Evolutionary conservation across 164 flowering plant species (phyloP), one percentile per base, ranked within the genome.

Genomic region (Liquidambar formosana): DNA sequence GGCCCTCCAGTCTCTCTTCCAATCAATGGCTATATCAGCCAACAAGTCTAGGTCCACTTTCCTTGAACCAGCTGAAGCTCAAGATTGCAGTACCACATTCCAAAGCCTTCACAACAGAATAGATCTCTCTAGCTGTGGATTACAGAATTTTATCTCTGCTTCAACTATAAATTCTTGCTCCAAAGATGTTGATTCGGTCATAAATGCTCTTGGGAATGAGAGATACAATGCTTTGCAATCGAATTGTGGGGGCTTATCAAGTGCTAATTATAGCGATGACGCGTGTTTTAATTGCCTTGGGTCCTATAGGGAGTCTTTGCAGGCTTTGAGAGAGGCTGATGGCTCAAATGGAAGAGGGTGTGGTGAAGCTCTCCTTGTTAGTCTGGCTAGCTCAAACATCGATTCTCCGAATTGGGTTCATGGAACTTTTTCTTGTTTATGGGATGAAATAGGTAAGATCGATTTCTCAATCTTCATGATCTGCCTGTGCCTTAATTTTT

Each of bases 311-410:
- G 38, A 13, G 57, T 26, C 73, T 45, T 33, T 76, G 64, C 28
- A 59, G 68, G 69, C 51, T 58, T 67, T 76, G 51, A 46, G n/a
- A 11, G 53, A 33, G 6, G 41, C 6, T 33, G 6, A 47, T 21
- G 62, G n/a, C 2, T 27, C 23, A 12, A 44, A 15, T 51, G 59
- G 43, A 52, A 51, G 48, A 16, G 66, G 65, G 14, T 76, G 79
- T 60, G 57, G 63, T 33, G 76, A 72, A 56, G 73, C 75, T 22
- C 66, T 76, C 33, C 79, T 76, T 44, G 70, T 76, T 59, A 64
- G 58, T 63, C 69, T 76, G 64, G 79, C 79, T 28, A 76, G 76
- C 79, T 57, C 70, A 27, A 72, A 76, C 44, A 62, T 45, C 10
- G 52, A 54, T 16, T 76, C 76, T 18, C 2, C 15, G 54, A 56